These are phyloP conservation scores for Dysphania ambrosioides DNA, from an alignment of 148 eudicot genomes.

Conservation along the genomic window DNA sequence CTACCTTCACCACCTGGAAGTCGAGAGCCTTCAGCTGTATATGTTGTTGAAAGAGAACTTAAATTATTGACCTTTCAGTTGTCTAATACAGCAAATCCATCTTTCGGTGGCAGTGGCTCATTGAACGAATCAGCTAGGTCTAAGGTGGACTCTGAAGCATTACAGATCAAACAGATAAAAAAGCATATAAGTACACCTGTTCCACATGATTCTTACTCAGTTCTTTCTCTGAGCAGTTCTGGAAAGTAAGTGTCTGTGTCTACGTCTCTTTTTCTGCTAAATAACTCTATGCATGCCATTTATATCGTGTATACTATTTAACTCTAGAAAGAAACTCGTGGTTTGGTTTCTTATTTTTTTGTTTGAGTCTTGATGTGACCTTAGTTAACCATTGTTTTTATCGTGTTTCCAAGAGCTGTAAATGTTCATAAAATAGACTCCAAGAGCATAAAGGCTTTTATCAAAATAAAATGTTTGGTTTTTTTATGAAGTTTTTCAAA, in stretches of 20 bases:
- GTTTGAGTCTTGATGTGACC: background rate
- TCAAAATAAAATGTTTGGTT: background rate
- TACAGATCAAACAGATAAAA: constrained; percentile 86
- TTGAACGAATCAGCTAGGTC: constrained; percentile 59
- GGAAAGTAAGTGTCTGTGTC: constrained; percentile 70
- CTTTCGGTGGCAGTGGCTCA: constrained; percentile 83
- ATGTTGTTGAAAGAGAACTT: constrained; percentile 79
- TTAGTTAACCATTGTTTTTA: background rate
- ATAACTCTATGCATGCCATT: background rate
- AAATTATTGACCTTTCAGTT: constrained; percentile 80
- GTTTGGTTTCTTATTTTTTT: background rate
- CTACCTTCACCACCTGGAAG: constrained; percentile 77
- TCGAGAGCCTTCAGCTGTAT: constrained; percentile 91
- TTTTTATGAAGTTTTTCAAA: background rate
- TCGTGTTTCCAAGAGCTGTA: background rate
- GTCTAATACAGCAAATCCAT: constrained; percentile 71
- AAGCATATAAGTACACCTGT: constrained; percentile 86
- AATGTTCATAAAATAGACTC: no score
- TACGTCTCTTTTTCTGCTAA: constrained; percentile 2
- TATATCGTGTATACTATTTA: background rate
- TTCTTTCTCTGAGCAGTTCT: constrained; percentile 90
- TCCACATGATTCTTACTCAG: constrained; percentile 91
- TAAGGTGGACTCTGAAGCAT: constrained; percentile 77
- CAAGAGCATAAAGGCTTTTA: background rate
- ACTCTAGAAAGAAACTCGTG: background rate